Evolutionary conservation across 73 alveolate species (phyloP).

Genomic region (Tetrahymena malaccensis): DNA sequence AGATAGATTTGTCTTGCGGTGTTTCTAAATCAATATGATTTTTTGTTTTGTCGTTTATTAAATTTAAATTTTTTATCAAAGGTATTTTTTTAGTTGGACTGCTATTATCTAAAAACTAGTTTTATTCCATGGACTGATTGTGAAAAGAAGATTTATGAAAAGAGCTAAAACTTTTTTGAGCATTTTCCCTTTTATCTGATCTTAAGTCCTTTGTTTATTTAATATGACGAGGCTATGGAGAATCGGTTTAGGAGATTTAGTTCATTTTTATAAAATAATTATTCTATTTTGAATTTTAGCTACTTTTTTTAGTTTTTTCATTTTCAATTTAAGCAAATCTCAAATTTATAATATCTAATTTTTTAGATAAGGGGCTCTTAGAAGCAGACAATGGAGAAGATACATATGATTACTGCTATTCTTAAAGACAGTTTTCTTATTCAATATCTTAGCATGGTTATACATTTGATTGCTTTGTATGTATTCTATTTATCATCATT

Average conservation of each 20-base stretch:
- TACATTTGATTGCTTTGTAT: not conserved
- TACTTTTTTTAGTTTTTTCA: too few relatives aligned
- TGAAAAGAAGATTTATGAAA: not conserved
- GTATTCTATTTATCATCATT: not conserved
- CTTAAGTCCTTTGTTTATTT: not conserved
- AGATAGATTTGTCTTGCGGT: not conserved
- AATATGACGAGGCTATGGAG: not conserved
- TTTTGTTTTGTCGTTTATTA: not conserved
- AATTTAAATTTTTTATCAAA: too few relatives aligned
- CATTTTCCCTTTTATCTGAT: not conserved
- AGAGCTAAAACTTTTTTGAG: not conserved
- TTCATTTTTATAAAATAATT: too few relatives aligned
- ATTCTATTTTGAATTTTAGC: too few relatives aligned
- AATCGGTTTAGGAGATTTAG: not conserved
- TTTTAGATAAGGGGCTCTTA: not conserved
- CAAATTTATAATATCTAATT: not conserved
- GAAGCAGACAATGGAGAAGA: not conserved
- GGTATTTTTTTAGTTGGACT: not conserved
- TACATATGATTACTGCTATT: not conserved
- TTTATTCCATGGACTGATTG: not conserved
- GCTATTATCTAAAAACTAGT: not conserved
- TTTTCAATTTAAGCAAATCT: not conserved
- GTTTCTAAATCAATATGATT: not conserved
- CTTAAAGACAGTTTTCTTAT: not conserved
- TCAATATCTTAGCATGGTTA: not conserved